Evolutionary conservation across 2,329 filamentous ascomycete species (phyloP), one percentile per base, ranked within the genome.

Genomic region (Diaporthe ilicicola): DNA sequence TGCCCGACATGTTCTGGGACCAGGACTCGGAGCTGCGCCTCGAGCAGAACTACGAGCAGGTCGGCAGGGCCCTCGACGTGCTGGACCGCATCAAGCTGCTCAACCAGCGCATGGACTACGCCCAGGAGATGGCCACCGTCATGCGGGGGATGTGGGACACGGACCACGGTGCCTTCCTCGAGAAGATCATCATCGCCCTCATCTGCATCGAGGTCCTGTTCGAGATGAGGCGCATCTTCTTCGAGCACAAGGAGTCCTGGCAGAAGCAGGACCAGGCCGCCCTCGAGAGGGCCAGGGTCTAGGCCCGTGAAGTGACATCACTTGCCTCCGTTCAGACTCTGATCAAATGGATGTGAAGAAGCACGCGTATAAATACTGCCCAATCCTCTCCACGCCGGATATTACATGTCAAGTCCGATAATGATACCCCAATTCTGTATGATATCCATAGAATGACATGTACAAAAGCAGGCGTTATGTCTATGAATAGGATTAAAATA

Each of bases 71-170:
- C 0, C 87, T 99, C 44, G 96, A 98, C 81, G 95, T 98, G 29
- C 93, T 93, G 42, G 93, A 96, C 32, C 89, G 96, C 64, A 98
- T 98, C 82, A 93, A 93, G 77, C 91, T 94, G 22, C 83, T 98
- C 75, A 99, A 99, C 80, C 94, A 97, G 83, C 97, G 97, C 84
- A 97, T 99, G 89, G 95, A 97, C 78, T 98, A 99, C 80, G 96
- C 95, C 1, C 93, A 96, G 78, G 95, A 98, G 81, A 98, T 98
- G 79, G 94, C 96, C 8, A 93, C 87, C 66, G 95, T 98, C 19
- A 83, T 98, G 73, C 87, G 96, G 70, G 94, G 98, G 80, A 91
- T 95, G 79, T 87, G 97, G 69, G 97, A 93, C 78, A 95, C 98
- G 84, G 94, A 94, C 79, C 94, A 98, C 78, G 93, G 94, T 19